phyloP scores from a whole-genome alignment of 352 stramenopile species.

The Phytophthora rubi region DNA sequence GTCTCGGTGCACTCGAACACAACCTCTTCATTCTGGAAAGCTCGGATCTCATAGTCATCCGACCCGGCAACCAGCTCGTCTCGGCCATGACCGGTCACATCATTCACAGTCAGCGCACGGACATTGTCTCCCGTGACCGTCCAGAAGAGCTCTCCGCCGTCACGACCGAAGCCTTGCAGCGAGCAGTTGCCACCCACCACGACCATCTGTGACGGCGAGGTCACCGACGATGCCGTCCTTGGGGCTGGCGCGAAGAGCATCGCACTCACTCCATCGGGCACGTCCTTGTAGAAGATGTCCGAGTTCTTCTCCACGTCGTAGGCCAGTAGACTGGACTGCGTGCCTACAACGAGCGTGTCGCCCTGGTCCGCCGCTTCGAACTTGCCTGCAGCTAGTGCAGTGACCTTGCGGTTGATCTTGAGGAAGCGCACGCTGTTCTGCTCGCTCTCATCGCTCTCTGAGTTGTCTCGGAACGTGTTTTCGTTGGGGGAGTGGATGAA shows the following conservation, averaged over 20 bases:
- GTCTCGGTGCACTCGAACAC: constrained; percentile 91
- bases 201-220: constrained; percentile 66
- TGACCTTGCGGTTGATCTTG: constrained; percentile 93
- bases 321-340: constrained; percentile 88
- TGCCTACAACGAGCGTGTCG: constrained; percentile 91
- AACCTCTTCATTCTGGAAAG: constrained; percentile 91
- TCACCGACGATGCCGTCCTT: constrained; percentile 27
- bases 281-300: constrained; percentile 94
- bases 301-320: constrained; percentile 95
- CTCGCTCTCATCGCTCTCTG: constrained; percentile 37
- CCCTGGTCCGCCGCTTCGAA: constrained; percentile 61
- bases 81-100: constrained; percentile 72
- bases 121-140: constrained; percentile 93
- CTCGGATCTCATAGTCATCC: constrained; percentile 92
- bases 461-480: constrained; percentile 49
- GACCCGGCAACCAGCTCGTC: constrained; percentile 89
- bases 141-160: constrained; percentile 90
- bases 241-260: constrained; percentile 76
- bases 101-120: constrained; percentile 75
- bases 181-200: constrained; percentile 94
- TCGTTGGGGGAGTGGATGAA: constrained; percentile 92
- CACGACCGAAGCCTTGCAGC: constrained; percentile 85
- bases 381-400: constrained; percentile 75
- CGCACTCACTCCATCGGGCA: constrained; percentile 86
- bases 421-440: constrained; percentile 84